Evolutionary conservation across 2,329 filamentous ascomycete genomes (phyloP), one percentile per base, ranked within the genome.

Genomic region (Hawksworthiomyces lignivorus): DNA sequence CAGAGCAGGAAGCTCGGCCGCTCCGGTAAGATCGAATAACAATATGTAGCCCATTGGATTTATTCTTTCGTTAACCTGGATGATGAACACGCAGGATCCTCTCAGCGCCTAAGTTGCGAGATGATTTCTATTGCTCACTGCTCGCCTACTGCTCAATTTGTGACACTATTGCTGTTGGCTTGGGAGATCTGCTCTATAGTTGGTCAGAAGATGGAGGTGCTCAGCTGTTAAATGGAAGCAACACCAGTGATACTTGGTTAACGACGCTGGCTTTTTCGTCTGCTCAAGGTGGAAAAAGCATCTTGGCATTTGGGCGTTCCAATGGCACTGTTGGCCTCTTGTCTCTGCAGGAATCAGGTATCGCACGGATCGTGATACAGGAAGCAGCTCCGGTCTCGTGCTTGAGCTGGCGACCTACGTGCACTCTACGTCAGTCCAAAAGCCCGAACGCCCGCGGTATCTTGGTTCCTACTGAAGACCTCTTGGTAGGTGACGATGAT

Each of bases 41-140:
- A n/a, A n/a, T n/a, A n/a, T n/a, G n/a, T n/a, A 26, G 12, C 12
- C 3, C 24, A 26, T 26, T 12, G 3, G 3, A 4, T 12, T 26
- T 8, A 26, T 26, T 26, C 12, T 26, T 8, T 12, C 24, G 24
- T 12, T n/a, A n/a, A n/a, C n/a, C n/a, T n/a, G n/a, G n/a, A n/a
- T n/a, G n/a, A 8, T 26, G 24, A 2, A 26, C 8, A 2, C 12
- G 94, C 63, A 44, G 80, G 64, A 84, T 96, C 7, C 72, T 98
- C 5, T 87, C 96, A 62, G 90, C 90, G 8, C 88, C 89, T 3
- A 77, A 80, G 39, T 69, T 97, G n/a, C 80, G 87, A 43, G 88
- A 97, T 54, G 90, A 98, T 61, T 98, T 89, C 59, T 98, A 98
- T 59, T 96, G 88, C 63, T 92, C 89, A 0, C 73, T 89, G 3